Evolutionary conservation across 2,329 filamentous ascomycete genomes (phyloP).

Genomic region (Cordyceps tenuipes): DNA sequence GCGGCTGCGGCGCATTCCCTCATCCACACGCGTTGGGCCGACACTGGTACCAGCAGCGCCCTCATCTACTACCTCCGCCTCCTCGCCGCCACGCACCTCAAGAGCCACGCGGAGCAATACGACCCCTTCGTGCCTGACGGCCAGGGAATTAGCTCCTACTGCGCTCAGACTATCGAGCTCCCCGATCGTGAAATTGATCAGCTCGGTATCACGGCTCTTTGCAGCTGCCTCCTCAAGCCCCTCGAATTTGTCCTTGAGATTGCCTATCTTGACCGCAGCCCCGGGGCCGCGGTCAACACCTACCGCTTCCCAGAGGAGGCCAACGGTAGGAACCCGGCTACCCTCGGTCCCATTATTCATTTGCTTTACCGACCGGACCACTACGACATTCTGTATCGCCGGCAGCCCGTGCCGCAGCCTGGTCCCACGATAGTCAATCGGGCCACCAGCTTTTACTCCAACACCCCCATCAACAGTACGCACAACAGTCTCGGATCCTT

Average conservation of each 20-base stretch:
- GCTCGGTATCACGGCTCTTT: constrained; percentile 69
- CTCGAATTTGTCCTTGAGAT: constrained; percentile 76
- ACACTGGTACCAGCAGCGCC: constrained; percentile 54
- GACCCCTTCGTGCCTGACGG: constrained; percentile 59
- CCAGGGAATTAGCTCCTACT: constrained; percentile 58
- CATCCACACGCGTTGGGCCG: constrained; percentile 66
- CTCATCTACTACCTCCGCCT: constrained; percentile 83
- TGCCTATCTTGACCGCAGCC: constrained; percentile 81
- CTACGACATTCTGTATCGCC: constrained; percentile 85
- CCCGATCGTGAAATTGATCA: constrained; percentile 82
- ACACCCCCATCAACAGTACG: constrained; percentile 34
- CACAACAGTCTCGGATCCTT: constrained; percentile 33
- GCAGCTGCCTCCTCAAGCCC: constrained; percentile 71
- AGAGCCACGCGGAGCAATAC: constrained; percentile 61
- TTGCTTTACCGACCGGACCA: constrained; percentile 67
- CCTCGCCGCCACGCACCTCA: constrained; percentile 78
- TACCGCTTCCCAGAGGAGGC: constrained; percentile 54
- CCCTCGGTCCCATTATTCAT: constrained; percentile 44
- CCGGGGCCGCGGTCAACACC: constrained; percentile 66
- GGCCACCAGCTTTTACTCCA: constrained; percentile 38
- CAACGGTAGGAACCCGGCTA: constrained; percentile 34
- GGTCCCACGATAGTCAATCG: constrained; percentile 38
- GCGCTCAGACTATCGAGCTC: constrained; percentile 61
- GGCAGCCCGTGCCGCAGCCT: constrained; percentile 19
- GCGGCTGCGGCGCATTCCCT: constrained; percentile 45